Base-by-base conservation (phyloP, 2,329 filamentous ascomycete genomes). In the Botrytis medusae region DNA sequence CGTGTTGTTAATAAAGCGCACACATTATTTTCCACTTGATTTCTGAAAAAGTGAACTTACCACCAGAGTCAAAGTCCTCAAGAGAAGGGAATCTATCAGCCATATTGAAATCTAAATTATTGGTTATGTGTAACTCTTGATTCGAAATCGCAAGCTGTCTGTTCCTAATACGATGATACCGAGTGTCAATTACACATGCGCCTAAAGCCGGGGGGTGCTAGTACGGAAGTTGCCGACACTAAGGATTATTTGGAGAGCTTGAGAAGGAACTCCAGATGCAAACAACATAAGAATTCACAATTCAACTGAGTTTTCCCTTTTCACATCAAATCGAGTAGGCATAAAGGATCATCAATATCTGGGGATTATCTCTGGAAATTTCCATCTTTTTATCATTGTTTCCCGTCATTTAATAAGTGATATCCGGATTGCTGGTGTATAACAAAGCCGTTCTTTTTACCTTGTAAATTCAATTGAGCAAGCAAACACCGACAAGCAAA, bases 1-100 rank as follows among this genome's bases (percentile, higher is more conserved):
- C n/a, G 57, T 71, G 51, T 75, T 72, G 62, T 77, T 62, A 77
- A 75, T 74, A 75, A 67, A 29, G 51, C 22, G 60, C 69, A 67
- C 25, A 46, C 18, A 46, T 22, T 71, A 57, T 40, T 25, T 42
- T 14, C 32, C 40, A 74, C 73, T 25, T 68, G 65, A 72, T 74
- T 20, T 29, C n/a, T 32, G 63, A 32, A 32, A 34, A 67, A 18
- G 4, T 20, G 20, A 46, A 54, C 77, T 78, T 79, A 84, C 80
- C 81, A 84, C 87, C 86, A 74, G 85, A 86, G 79, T 87, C 85
- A 79, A 89, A 87, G 77, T 89, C 87, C 78, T 89, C 87, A 75
- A 89, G 83, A 40, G 87, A 89, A 69, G 88, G 87, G 78, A 89
- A 89, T 75, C 87, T 84, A 79, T 89, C 87, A 34, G 87, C 87